Base-by-base conservation (phyloP, 257 asterid genomes). In the Petunia secreta region DNA sequence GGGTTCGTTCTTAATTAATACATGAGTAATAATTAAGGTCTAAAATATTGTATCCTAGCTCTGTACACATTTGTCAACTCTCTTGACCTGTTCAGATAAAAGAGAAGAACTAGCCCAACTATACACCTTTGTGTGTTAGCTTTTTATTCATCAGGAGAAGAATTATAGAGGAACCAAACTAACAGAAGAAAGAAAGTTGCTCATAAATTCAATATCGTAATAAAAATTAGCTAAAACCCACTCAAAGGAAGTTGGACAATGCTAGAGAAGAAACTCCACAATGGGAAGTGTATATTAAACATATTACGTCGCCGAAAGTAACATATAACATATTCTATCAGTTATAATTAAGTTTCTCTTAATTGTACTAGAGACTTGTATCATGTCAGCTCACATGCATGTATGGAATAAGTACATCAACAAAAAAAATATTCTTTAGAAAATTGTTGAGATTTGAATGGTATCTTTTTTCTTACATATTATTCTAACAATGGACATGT, bases 341-440 rank as follows among this genome's bases (percentile, higher is more conserved):
- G 3, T 11, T 25, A 62, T 63, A 63, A 63, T 34, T 62, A 13
- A 34, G 43, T 25, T 63, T 63, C 46, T 63, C 38, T 63, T 63
- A 37, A 37, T 37, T 63, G 66, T 40, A 25, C 46, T 63, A 36
- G n/a, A 60, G 40, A 60, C 13, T 25, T 3, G 66, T 60, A 60
- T 25, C 68, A 36, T 63, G 44, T 63, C 68, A 63, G 37, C 11
- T 63, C 69, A 63, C 15, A n/a, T 62, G 67, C 15, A n/a, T 62
- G 67, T 62, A 62, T 34, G 43, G 43, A 63, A 37, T 63, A 48
- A 4, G 8, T 6, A 48, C 8, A 5, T 48, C 6, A 48, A 9
- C 6, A 46, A 46, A 48, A 9, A 48, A 48, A 48, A 48, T 5
- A 48, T 5, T 5, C 6, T 48, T 46, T 48, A 9, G 53, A 9